phyloP scores from a whole-genome alignment of 2,329 filamentous ascomycete species.

The Xylariaceae sp. region DNA sequence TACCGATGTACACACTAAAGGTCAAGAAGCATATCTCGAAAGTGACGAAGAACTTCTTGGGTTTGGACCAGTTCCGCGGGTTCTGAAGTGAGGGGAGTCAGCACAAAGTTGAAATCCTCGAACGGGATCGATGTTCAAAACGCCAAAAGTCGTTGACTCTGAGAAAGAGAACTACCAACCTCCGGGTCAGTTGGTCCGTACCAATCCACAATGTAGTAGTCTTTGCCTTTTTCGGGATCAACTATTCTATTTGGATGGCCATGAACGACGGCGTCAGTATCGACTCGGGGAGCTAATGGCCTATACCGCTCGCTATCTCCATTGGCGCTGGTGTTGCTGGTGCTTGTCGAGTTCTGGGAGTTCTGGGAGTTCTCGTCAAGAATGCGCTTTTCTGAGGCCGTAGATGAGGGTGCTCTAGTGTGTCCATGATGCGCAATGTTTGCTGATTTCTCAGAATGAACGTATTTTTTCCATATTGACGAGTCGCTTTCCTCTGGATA shows the following conservation, averaged over 20 bases:
- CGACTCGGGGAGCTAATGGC: conserved; percentile 8
- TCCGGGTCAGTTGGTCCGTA: conserved; percentile 44
- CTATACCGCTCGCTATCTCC: background rate
- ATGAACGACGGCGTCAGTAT: conserved; percentile 12
- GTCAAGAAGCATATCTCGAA: conserved; percentile 26
- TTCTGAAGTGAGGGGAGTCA: conserved; percentile 16
- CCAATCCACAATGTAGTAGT: conserved; percentile 49
- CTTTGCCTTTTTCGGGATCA: conserved; percentile 49
- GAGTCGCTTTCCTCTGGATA: conserved; percentile 46
- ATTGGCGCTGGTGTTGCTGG: background rate
- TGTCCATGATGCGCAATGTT: conserved; percentile 37
- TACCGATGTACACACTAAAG: conserved; percentile 26
- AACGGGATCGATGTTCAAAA: background rate
- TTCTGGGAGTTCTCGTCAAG: background rate
- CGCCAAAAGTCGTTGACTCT: background rate
- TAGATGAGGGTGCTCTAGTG: background rate
- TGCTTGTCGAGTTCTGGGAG: background rate
- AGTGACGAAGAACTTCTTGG: conserved; percentile 35
- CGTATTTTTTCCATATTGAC: conserved; percentile 43
- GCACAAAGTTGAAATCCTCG: background rate
- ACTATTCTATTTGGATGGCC: conserved; percentile 23
- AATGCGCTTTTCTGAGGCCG: background rate
- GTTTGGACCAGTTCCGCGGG: conserved; percentile 34
- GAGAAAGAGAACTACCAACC: conserved; percentile 19
- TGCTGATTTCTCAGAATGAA: conserved; percentile 46